Conservation (phyloP, 495 filamentous ascomycete species). For the Recurvomyces mirabilis region DNA sequence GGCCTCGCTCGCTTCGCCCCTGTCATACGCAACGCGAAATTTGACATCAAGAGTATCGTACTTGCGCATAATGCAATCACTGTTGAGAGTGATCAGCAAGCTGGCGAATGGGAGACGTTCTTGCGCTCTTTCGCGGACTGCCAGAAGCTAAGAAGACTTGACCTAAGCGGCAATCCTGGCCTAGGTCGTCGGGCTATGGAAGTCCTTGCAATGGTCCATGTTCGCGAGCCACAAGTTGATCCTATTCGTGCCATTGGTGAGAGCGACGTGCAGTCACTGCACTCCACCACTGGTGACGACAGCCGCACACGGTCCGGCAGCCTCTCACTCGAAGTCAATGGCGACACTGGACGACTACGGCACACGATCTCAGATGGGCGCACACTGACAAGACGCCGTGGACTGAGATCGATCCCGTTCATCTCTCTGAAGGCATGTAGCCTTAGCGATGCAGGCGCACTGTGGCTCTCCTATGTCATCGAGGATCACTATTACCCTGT, state of each 20-base stretch:
- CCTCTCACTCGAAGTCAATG: neutral
- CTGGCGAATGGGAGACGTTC: constrained; percentile 36
- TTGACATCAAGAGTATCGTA: constrained; percentile 39
- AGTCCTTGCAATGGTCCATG: constrained; percentile 35
- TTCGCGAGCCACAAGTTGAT: constrained; percentile 25
- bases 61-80: constrained; percentile 37
- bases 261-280: constrained; percentile 3
- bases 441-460: constrained; percentile 32
- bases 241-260: constrained; percentile 6
- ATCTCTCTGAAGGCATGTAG: constrained; percentile 32
- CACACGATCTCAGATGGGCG: constrained; percentile 18
- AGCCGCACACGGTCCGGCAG: neutral
- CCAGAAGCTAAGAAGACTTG: constrained; percentile 35
- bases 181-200: constrained; percentile 34
- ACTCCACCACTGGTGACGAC: constrained; percentile 1
- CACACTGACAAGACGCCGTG: constrained; percentile 30
- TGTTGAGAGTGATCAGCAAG: constrained; percentile 29
- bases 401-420: constrained; percentile 39
- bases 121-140: constrained; percentile 35
- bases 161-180: constrained; percentile 36
- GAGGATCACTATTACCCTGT: constrained; percentile 33
- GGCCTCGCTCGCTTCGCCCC: constrained; percentile 32
- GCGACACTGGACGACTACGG: constrained; percentile 1
- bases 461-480: constrained; percentile 38
- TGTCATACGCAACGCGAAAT: constrained; percentile 30